phyloP scores from a whole-genome alignment of 2,329 filamentous ascomycete genomes.

The Fusarium praegraminearum region DNA sequence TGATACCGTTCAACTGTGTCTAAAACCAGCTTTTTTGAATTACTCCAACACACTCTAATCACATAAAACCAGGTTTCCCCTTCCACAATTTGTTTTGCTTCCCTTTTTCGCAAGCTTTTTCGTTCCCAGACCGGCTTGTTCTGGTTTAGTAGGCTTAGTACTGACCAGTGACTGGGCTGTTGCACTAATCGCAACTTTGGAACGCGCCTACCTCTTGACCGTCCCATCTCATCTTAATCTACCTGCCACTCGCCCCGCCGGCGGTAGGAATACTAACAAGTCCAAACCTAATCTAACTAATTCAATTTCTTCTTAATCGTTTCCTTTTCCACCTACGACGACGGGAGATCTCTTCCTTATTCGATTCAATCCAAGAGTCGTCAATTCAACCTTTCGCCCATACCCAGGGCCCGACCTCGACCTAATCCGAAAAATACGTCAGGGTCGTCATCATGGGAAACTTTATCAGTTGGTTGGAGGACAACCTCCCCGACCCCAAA shows the following conservation, averaged over 20 bases:
- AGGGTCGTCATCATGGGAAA: slow-evolving; percentile 51
- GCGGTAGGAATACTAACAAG: slow-evolving; percentile 11
- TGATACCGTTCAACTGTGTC: not conserved
- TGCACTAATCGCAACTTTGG: slow-evolving; percentile 5
- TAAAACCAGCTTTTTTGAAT: slow-evolving; percentile 35
- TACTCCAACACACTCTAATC: slow-evolving; percentile 25
- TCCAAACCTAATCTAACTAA: slow-evolving; percentile 1
- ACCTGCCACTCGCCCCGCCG: slow-evolving; percentile 36
- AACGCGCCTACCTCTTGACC: slow-evolving; percentile 27
- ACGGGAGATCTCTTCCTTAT: not conserved
- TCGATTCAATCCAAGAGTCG: slow-evolving; percentile 14
- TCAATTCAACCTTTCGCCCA: not conserved
- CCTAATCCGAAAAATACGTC: slow-evolving; percentile 19
- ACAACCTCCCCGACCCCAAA: slow-evolving; percentile 46
- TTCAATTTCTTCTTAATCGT: slow-evolving; percentile 23
- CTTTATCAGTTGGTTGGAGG: slow-evolving; percentile 56
- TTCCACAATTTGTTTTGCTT: not conserved
- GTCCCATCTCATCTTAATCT: slow-evolving; percentile 37
- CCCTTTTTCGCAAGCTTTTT: slow-evolving; percentile 21
- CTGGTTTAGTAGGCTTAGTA: not conserved
- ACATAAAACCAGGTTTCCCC: slow-evolving; percentile 34
- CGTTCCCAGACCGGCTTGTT: slow-evolving; percentile 8
- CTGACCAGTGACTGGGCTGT: not conserved
- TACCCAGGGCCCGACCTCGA: slow-evolving; percentile 9
- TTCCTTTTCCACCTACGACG: not conserved